Conservation (phyloP, 2,329 filamentous ascomycete genomes). For the Alternaria dauci region DNA sequence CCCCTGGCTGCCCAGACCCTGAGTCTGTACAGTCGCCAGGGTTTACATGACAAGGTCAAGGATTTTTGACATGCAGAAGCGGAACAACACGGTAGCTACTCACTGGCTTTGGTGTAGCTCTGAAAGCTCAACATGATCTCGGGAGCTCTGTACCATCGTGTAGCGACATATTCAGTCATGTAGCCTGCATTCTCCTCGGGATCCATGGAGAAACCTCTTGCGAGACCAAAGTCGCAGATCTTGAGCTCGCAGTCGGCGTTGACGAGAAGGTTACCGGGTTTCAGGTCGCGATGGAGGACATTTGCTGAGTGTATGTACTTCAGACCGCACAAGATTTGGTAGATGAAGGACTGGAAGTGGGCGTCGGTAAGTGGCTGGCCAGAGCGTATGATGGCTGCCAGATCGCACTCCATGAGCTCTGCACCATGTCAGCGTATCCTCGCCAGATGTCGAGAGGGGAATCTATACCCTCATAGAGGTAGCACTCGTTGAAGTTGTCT, state of each 20-base stretch:
- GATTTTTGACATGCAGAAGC: background rate
- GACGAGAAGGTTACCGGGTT: slow-evolving; percentile 95
- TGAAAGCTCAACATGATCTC: slow-evolving; percentile 99
- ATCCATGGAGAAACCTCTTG: slow-evolving; percentile 94
- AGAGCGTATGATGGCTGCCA: slow-evolving; percentile 96
- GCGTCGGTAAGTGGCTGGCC: slow-evolving; percentile 97
- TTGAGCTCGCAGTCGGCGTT: slow-evolving; percentile 99
- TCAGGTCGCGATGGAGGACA: slow-evolving; percentile 94
- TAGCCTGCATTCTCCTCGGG: slow-evolving; percentile 98
- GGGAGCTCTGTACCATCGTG: slow-evolving; percentile 96
- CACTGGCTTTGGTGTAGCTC: slow-evolving; percentile 98
- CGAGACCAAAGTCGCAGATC: slow-evolving; percentile 97
- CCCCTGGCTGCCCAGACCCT: slow-evolving; percentile 13
- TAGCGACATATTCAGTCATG: slow-evolving; percentile 99
- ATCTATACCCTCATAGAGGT: slow-evolving; percentile 87
- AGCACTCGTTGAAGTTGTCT: slow-evolving; percentile 98
- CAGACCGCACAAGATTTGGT: slow-evolving; percentile 97
- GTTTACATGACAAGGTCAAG: slow-evolving; percentile 6
- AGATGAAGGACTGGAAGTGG: slow-evolving; percentile 99
- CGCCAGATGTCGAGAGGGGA: background rate
- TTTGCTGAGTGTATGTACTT: slow-evolving; percentile 99
- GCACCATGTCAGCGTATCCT: slow-evolving; percentile 34
- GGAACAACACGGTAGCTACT: slow-evolving; percentile 2
- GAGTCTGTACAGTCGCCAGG: background rate
- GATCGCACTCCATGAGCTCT: slow-evolving; percentile 99